These are phyloP conservation scores for Aspergillus caelatus DNA, from an alignment of 2,329 filamentous ascomycete species.

Conservation along the genomic window DNA sequence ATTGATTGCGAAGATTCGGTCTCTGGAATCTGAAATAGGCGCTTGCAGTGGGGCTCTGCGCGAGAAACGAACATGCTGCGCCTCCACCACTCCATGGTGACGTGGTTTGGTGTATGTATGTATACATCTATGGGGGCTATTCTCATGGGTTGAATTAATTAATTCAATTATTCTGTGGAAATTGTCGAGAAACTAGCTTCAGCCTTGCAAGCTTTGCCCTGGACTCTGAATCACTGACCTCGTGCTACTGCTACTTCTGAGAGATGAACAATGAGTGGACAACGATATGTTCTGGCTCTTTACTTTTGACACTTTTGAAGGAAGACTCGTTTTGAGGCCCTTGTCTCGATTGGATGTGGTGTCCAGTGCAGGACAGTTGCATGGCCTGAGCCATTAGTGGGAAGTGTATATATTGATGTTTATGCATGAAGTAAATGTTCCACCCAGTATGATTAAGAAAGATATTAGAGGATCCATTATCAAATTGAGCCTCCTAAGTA, in stretches of 20 bases:
- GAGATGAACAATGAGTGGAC: not conserved
- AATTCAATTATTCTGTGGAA: not conserved
- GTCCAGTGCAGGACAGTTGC: not conserved
- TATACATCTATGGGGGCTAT: not conserved
- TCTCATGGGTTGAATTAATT: not conserved
- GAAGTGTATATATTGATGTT: not conserved
- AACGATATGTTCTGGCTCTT: not conserved
- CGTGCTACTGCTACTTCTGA: slow-evolving; percentile 9
- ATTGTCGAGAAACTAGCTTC: not conserved
- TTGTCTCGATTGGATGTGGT: not conserved
- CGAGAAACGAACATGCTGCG: slow-evolving; percentile 17
- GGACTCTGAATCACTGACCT: slow-evolving; percentile 11
- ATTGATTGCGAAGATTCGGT: not conserved
- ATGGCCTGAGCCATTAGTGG: not conserved
- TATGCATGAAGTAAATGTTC: not conserved
- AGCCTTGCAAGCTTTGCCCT: not conserved
- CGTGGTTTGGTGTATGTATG: slow-evolving; percentile 14
- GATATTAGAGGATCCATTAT: not conserved
- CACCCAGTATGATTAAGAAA: not conserved
- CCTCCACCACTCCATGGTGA: slow-evolving; percentile 19
- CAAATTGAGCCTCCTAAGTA: not conserved
- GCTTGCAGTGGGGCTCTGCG: slow-evolving; percentile 16
- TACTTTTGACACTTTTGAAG: not conserved
- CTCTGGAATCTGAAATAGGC: not conserved
- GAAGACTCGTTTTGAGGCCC: not conserved